Base-by-base conservation (phyloP, 176 grass and related monocot species). In the Elaeis guineensis region DNA sequence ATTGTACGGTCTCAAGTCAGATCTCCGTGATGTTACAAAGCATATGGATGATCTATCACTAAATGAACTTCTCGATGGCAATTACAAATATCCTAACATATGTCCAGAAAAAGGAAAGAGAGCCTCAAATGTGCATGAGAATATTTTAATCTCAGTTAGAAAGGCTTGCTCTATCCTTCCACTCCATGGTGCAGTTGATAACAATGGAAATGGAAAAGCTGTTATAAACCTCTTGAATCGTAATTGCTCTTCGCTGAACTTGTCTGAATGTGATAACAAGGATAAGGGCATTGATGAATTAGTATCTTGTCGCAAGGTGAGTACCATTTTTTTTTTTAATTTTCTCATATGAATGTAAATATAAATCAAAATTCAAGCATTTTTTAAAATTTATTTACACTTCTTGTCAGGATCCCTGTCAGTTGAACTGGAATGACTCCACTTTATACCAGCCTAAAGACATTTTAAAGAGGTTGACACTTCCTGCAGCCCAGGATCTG, bases 21-120 rank as follows among this genome's bases (percentile, higher is more conserved):
- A 98, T 75, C 57, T 80, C 21, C 73, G 72, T 83, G 93, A 98
- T 58, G 74, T 92, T 59, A 89, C 84, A 49, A 85, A 86, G 63
- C 71, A 85, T 78, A 76, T 89, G 51, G 75, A 89, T 69, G 86
- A 92, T 24, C 72, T 79, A 21, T 69, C 81, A 12, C 70, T 98
- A 66, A 72, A 66, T 0, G 88, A 92, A 52, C 93, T 98, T 83
- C 84, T 98, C 2, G 65, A 83, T 62, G 81, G 75, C 39, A 91
- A 74, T 54, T 77, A 87, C 59, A 92, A 78, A 70, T 91, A 92
- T 88, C 78, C 69, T 58, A 65, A 70, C 67, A 52, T 80, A 65
- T 80, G 82, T 69, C 80, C 75, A 70, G 87, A 91, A 44, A 98
- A 89, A 69, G 87, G 76, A 69, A 88, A 85, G 73, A 91, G 76